phyloP scores from a whole-genome alignment of 225 moss, liverwort and hornwort species.

The Pseudoscleropodium purum region DNA sequence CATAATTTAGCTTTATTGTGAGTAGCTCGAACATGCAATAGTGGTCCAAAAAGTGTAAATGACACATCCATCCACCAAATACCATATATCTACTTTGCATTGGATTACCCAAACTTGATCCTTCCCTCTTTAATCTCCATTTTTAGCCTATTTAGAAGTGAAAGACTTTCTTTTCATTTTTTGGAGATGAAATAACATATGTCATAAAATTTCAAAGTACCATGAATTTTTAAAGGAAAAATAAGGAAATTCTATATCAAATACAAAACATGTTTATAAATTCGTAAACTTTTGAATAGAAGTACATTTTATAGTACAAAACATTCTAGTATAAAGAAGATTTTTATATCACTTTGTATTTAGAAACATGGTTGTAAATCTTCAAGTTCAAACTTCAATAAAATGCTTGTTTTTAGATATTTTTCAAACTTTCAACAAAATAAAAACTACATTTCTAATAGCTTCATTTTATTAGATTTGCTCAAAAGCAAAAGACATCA shows the following conservation, averaged over 20 bases:
- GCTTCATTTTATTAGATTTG: neutral
- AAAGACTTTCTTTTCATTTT: no score
- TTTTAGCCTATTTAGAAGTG: neutral
- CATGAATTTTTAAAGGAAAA: neutral
- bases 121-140: neutral
- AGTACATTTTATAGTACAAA: neutral
- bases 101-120: neutral
- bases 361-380: neutral
- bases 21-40: rapidly evolving
- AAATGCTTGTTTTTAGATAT: neutral
- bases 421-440: neutral
- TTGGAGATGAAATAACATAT: neutral
- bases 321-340: neutral
- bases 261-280: neutral
- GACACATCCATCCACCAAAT: neutral
- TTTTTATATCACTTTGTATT: neutral
- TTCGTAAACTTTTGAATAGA: neutral
- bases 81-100: neutral
- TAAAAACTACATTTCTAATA: neutral
- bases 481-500: neutral
- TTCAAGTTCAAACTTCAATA: neutral
- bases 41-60: neutral
- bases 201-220: neutral
- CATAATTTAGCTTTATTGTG: rapidly evolving
- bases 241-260: neutral